Percentiles rank a stretch among this genome's conserved stretches.
phyloP scores from a whole-genome alignment of 805 yeast genomes.

The Komagataella kurtzmanii region DNA sequence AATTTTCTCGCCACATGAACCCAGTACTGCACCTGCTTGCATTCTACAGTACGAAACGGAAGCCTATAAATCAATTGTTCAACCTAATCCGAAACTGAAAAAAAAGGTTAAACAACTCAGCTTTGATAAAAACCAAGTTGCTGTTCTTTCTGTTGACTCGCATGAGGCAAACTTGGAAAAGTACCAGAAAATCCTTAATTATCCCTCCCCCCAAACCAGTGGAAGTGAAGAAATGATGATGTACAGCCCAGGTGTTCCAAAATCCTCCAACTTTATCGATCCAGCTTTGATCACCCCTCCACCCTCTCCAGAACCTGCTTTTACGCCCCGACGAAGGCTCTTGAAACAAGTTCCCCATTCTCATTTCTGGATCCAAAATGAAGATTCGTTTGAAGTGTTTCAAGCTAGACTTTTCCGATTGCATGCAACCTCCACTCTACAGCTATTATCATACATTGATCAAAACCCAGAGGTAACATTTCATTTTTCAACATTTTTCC shows the following conservation, averaged over 20 bases:
- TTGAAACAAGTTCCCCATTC: background rate
- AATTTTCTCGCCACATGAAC: background rate
- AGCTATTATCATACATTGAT: background rate
- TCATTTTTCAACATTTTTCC: background rate
- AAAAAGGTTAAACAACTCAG: background rate
- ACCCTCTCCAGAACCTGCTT: background rate
- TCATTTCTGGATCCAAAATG: background rate
- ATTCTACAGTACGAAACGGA: background rate
- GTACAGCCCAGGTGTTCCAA: too few relatives aligned
- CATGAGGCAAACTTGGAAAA: background rate
- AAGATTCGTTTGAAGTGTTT: background rate
- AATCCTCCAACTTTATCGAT: background rate
- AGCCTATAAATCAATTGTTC: background rate
- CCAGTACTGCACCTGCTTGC: background rate
- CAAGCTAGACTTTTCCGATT: background rate
- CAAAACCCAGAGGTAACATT: background rate
- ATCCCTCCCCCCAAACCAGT: background rate
- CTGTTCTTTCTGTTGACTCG: background rate
- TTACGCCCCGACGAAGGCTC: background rate
- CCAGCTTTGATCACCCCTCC: background rate
- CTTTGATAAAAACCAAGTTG: background rate
- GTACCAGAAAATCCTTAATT: background rate
- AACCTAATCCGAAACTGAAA: background rate
- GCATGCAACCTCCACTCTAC: background rate
- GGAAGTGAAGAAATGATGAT: background rate